A percentile compares a stretch with the other conserved stretches of the same genome.
Conservation (phyloP, 331 rosid species). For the Dryas integrifolia region DNA sequence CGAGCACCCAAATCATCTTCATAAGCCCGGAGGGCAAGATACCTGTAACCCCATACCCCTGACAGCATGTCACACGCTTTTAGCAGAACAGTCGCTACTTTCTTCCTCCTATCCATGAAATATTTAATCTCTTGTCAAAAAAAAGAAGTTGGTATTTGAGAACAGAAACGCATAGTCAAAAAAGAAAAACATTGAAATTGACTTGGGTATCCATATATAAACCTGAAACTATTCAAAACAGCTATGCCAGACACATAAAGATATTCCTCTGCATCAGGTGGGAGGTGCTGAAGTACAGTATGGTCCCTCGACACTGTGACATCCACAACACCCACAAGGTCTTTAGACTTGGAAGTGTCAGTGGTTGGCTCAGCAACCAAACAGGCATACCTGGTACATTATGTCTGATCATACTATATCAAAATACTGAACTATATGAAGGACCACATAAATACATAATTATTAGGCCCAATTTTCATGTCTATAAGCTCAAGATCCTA, state of each 20-base stretch:
- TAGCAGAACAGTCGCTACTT: slow-evolving; percentile 60
- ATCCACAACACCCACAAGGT: slow-evolving; percentile 71
- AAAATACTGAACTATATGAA: not conserved
- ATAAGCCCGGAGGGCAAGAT: slow-evolving; percentile 70
- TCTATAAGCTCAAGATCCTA: not conserved
- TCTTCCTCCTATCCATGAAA: slow-evolving; percentile 58
- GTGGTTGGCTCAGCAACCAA: slow-evolving; percentile 66
- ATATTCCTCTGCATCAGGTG: slow-evolving; percentile 53
- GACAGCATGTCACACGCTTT: slow-evolving; percentile 67
- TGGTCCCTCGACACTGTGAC: slow-evolving; percentile 60
- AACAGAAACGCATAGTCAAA: not conserved
- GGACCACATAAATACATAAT: not conserved
- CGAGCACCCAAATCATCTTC: slow-evolving; percentile 85
- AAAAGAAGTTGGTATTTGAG: not conserved
- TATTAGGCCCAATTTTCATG: not conserved
- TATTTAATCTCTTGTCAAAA: not conserved
- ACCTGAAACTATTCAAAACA: slow-evolving; percentile 64
- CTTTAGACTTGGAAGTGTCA: slow-evolving; percentile 26
- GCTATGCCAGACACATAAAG: slow-evolving; percentile 83
- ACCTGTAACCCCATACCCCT: slow-evolving; percentile 59
- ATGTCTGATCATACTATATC: not conserved
- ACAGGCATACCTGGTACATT: slow-evolving; percentile 69
- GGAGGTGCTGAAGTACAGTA: slow-evolving; percentile 54
- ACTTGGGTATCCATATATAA: not conserved
- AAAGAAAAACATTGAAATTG: no score